A percentile compares a stretch with the other conserved stretches of the same genome.
phyloP scores from a whole-genome alignment of 2,329 filamentous ascomycete species.

The Fusarium succisae region DNA sequence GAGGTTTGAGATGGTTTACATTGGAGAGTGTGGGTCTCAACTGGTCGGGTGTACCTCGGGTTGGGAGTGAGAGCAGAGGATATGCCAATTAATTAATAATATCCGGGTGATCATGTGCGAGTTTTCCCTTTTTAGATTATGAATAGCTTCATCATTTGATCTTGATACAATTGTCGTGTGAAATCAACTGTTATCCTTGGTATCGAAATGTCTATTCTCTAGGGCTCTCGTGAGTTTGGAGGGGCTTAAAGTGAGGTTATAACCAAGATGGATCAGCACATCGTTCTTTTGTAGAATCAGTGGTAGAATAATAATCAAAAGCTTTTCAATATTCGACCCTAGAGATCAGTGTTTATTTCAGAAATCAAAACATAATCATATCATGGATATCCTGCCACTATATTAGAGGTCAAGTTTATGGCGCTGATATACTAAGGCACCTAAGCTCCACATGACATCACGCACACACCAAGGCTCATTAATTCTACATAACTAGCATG shows the following conservation, averaged over 20 bases:
- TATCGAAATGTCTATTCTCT: background rate
- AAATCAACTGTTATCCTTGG: background rate
- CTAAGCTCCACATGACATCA: slow-evolving; percentile 42
- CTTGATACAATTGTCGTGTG: background rate
- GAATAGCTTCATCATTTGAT: background rate
- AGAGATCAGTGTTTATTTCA: no score
- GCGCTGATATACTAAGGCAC: background rate
- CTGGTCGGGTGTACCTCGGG: slow-evolving; percentile 40
- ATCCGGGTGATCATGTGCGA: slow-evolving; percentile 18
- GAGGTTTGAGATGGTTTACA: slow-evolving; percentile 19
- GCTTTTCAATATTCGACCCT: background rate
- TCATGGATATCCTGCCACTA: background rate
- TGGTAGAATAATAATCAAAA: background rate
- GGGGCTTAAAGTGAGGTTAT: background rate
- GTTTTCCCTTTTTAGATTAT: slow-evolving; percentile 31
- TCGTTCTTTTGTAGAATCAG: background rate
- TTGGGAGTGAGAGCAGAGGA: background rate
- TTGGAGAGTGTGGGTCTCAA: slow-evolving; percentile 26
- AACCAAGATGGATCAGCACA: background rate
- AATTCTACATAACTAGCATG: background rate
- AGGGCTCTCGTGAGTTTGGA: background rate
- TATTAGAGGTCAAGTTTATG: background rate
- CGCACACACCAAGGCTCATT: slow-evolving; percentile 24
- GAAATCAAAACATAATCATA: background rate
- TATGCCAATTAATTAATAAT: background rate